Base-by-base conservation (phyloP, 1,284 basidiomycete genomes). In the Leccinum glutinopallens region DNA sequence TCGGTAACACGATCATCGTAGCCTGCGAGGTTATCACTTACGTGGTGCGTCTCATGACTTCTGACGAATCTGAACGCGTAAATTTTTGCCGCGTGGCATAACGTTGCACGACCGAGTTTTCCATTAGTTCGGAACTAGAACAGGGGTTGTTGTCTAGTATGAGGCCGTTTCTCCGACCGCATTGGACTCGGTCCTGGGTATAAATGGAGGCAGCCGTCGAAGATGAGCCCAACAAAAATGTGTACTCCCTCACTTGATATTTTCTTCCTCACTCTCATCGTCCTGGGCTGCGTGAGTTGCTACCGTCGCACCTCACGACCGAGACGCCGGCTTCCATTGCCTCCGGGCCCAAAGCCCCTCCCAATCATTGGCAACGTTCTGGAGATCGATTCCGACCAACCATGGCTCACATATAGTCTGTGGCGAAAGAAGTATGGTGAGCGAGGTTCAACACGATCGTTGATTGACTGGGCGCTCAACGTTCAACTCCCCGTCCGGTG, bases 321-420 rank as follows among this genome's bases (percentile, higher is more conserved):
- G 13, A 67, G 39, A 58, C 58, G 59, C 5, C 29, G 55, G 7
- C 60, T 72, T 39, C 69, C 73, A 8, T 61, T 78, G 25, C 78
- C 79, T 0, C 78, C 78, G 0, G 78, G 78, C 15, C 77, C 77
- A 43, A 63, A 61, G 54, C 70, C 76, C 13, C 63, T 77, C 37
- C 78, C 79, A 0, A 35, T 80, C 3, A 66, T 79, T 39, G 78
- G 78, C 13, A 85, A 85, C 72, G 66, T 81, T 35, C 67, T 80
- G 25, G 80, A 84, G 54, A 78, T 85, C 71, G 79, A 84, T 2
- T 70, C 74, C 1, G 65, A 75, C 58, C 75, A 75, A 49, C 80
- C 80, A 19, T 86, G 82, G 83, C 65, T 73, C 56, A 73, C 70
- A 17, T 73, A 77, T 29, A 66, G 72, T 33, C 8, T 9, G 29